Evolutionary conservation across 306 rosid genomes (phyloP), one percentile per base, ranked within the genome.

Genomic region (Abrus precatorius): DNA sequence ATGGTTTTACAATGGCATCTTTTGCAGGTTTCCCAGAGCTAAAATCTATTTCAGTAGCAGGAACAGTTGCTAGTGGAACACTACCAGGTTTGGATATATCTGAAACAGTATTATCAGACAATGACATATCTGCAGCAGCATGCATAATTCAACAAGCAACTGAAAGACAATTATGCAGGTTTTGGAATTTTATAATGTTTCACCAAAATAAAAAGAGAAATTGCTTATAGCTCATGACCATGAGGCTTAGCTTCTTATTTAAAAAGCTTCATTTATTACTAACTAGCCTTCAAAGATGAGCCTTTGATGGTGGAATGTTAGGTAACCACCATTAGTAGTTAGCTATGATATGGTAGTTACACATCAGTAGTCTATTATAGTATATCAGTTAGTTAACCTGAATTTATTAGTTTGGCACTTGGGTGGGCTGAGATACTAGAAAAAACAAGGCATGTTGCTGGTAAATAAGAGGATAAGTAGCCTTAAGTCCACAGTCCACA

Each of bases 81-180:
- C 47, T 33, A 28, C 9, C 47, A 48, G 3, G 56, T 47, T 74
- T 49, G 13, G 64, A 40, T 11, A 49, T 20, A 47, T 49, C 72
- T 6, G 12, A 59, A 6, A 69, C 27, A 73, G 3, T 62, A 74
- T 43, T 4, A 36, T 36, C 40, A 36, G 40, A 36, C 3, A 36
- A 36, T 2, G 40, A 36, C 40, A 2, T 36, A 36, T 36, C 40
- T 36, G 40, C 2, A 36, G 4, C 69, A 74, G 27, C 77, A 33
- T 28, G 75, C 44, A 81, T 4, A 75, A 68, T 56, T 36, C 67
- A 54, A 73, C 43, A 53, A 41, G 45, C 4, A 82, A 74, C 50
- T 44, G 13, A 54, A 34, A 77, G 27, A 80, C 69, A 74, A 65
- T 32, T 47, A 13, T 38, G 56, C 40, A 66, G 34, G 29, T 45